These are phyloP conservation scores for Claviceps humidiphila DNA, from an alignment of 2,329 filamentous ascomycete species.

Conservation along the genomic window DNA sequence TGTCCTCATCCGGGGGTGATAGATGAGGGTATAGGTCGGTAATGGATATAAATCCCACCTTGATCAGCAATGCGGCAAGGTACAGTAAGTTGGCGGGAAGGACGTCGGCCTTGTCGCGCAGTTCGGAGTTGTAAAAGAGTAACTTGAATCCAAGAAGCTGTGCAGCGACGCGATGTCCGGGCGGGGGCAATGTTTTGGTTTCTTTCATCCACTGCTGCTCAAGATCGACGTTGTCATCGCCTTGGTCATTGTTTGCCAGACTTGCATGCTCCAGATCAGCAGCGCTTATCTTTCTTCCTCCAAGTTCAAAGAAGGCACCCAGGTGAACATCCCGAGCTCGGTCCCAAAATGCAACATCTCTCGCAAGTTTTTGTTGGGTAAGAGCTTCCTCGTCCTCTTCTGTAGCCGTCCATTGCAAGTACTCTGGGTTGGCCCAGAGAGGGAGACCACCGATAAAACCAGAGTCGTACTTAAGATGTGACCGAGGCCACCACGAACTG, in stretches of 20 bases:
- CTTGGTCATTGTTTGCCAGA: constrained; percentile 23
- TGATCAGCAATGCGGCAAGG: constrained; percentile 81
- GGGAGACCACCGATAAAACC: constrained; percentile 55
- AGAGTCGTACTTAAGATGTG: constrained; percentile 29
- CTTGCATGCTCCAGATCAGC: constrained; percentile 35
- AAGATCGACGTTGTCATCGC: constrained; percentile 37
- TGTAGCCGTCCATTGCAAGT: constrained; percentile 45
- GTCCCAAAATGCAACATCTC: constrained; percentile 72
- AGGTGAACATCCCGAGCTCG: constrained; percentile 64
- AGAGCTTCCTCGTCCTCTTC: constrained; percentile 56
- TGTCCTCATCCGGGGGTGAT: constrained; percentile 70
- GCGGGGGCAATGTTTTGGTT: constrained; percentile 70
- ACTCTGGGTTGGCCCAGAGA: constrained; percentile 68
- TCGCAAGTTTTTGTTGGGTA: constrained; percentile 40
- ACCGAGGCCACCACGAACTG: constrained; percentile 94
- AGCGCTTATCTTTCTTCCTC: constrained; percentile 53
- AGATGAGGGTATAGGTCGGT: constrained; percentile 85
- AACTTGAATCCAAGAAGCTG: constrained; percentile 95
- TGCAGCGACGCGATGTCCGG: constrained; percentile 81
- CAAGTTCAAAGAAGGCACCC: constrained; percentile 80
- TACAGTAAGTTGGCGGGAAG: constrained; percentile 89
- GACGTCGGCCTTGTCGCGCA: constrained; percentile 60
- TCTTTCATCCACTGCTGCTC: constrained; percentile 63
- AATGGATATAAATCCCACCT: constrained; percentile 91
- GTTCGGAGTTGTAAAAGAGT: constrained; percentile 78